These are phyloP conservation scores for Camptophora hylomeconis DNA, from an alignment of 2,329 filamentous ascomycete genomes.

Conservation along the genomic window DNA sequence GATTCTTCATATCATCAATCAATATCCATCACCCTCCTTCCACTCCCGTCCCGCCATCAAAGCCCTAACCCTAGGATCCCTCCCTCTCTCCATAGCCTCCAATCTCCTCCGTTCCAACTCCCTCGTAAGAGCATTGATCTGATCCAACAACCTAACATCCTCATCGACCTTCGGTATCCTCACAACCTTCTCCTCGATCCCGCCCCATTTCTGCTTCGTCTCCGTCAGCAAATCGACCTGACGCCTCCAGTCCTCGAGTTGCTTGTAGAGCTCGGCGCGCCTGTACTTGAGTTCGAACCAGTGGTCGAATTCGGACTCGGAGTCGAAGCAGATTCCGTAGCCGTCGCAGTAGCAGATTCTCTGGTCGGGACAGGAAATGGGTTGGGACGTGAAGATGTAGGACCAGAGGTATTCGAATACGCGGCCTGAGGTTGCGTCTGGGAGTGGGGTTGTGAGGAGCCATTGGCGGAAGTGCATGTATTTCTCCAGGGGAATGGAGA, in stretches of 20 bases:
- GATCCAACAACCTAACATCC: constrained; percentile 28
- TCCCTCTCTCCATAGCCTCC: constrained; percentile 37
- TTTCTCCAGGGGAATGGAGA: constrained; percentile 36
- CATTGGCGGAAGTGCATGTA: constrained; percentile 48
- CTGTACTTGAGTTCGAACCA: constrained; percentile 36
- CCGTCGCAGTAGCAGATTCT: constrained; percentile 51
- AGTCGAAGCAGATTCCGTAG: constrained; percentile 49
- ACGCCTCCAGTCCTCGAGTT: constrained; percentile 30
- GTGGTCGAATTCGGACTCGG: constrained; percentile 33
- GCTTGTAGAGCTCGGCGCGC: constrained; percentile 27
- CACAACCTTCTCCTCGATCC: constrained; percentile 11
- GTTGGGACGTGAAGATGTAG: constrained; percentile 43
- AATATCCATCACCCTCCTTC: constrained; percentile 44
- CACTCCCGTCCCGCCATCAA: constrained; percentile 39
- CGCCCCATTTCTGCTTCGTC: constrained; percentile 5
- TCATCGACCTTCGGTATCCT: constrained; percentile 18
- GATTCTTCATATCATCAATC: no score
- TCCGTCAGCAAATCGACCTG: constrained; percentile 21
- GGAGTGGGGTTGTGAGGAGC: constrained; percentile 44
- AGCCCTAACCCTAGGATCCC: constrained; percentile 38
- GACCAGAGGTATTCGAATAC: constrained; percentile 55
- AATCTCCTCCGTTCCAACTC: constrained; percentile 29
- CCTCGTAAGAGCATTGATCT: constrained; percentile 31
- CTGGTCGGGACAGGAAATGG: constrained; percentile 34
- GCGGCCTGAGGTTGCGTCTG: constrained; percentile 43